Evolutionary conservation across 768 basidiomycete species (phyloP), one percentile per base, ranked within the genome.

Genomic region (Lactifluus hygrophoroides): DNA sequence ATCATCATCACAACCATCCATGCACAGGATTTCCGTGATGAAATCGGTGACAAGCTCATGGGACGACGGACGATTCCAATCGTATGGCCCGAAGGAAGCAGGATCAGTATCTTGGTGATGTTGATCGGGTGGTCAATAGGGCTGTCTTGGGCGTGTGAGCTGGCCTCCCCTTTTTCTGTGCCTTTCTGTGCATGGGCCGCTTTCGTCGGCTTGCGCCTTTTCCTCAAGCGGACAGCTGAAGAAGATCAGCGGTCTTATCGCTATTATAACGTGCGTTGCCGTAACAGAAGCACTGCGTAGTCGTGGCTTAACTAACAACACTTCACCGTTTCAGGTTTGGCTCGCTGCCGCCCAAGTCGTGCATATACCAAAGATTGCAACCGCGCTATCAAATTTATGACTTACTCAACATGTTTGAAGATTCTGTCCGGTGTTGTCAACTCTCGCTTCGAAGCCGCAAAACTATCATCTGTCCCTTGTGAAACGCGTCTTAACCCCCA

Each of bases 1-100:
- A 68, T 73, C 14, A 66, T 74, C 8, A 51, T 69, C 42, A 71
- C 71, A 8, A 76, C 75, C 2, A 71, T 74, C 11, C 73, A 75
- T 34, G 69, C 70, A 0, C 70, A 72, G 56, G 73, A 73, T 43
- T 74, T 73, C 54, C 60, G 64, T 2, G 73, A 74, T 28, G 65
- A 65, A 19, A 62, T 65, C 10, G 73, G 73, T 3, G 73, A 73
- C 50, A 57, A 54, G 23, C 58, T 40, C 25, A 58, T 65, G 14
- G 72, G 73, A 9, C 67, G 72, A 32, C 64, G 57, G 11, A 73
- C 72, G 0, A 56, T 72, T 11, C 71, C 73, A 4, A 67, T 73
- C 28, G 52, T 58, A 13, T 56, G 49, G 47, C 61, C 58, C 40
- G 13, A 54, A 2, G 45, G 50, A 11, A 63, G 65, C 3, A 64